Evolutionary conservation across 1,284 basidiomycete species (phyloP).

Genomic region (Agaricales sp.): DNA sequence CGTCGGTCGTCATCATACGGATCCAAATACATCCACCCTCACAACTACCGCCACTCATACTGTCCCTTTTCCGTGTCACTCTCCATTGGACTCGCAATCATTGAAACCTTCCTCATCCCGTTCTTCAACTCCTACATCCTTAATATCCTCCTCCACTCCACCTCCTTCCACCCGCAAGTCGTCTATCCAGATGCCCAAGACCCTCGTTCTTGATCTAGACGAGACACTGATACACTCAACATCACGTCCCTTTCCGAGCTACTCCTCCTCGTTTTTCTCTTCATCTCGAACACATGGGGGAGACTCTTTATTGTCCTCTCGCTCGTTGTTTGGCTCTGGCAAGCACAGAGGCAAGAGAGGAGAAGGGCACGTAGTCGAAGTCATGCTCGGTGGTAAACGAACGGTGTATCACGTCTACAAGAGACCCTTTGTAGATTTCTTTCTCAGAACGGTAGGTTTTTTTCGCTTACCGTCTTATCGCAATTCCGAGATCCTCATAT

Average conservation of each 20-base stretch:
- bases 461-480: not conserved
- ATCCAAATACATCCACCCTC: not conserved
- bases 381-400: slow-evolving; percentile 80
- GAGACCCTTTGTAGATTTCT: slow-evolving; percentile 93
- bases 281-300: too few species aligned
- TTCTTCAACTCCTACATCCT: slow-evolving; percentile 10
- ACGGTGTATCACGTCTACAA: slow-evolving; percentile 99
- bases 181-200: slow-evolving; percentile 78
- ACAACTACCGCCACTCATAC: not conserved
- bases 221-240: slow-evolving; percentile 98
- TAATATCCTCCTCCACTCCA: slow-evolving; percentile 34
- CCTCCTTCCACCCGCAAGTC: slow-evolving; percentile 40
- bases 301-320: not conserved
- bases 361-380: slow-evolving; percentile 90
- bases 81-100: not conserved
- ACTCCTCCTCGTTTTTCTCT: slow-evolving; percentile 24
- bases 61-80: too few species aligned
- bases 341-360: slow-evolving; percentile 52
- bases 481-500: slow-evolving; percentile 1
- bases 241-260: slow-evolving; percentile 53
- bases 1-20: not conserved
- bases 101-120: not conserved
- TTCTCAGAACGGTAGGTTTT: slow-evolving; percentile 76
- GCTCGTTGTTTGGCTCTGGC: slow-evolving; percentile 53
- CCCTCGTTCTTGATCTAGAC: slow-evolving; percentile 91